These are phyloP conservation scores for Paraphoma sp. DNA, from an alignment of 2,329 filamentous ascomycete species.

Conservation along the genomic window DNA sequence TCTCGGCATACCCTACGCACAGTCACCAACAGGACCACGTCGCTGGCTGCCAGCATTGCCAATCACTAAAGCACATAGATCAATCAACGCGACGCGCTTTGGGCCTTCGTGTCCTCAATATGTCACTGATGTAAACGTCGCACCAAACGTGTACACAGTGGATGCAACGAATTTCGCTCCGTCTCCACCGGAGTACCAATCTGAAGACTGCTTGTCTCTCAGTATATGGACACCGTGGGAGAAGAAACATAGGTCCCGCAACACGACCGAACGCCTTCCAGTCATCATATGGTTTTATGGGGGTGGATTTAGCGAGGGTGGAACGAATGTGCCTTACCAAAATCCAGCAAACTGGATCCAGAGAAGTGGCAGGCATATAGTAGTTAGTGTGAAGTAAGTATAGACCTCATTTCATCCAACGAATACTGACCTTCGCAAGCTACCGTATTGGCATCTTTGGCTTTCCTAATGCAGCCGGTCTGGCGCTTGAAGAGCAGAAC, in stretches of 20 bases:
- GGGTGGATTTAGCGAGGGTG: slow-evolving; percentile 55
- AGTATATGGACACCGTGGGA: slow-evolving; percentile 54
- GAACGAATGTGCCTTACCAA: slow-evolving; percentile 52
- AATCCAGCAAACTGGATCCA: slow-evolving; percentile 35
- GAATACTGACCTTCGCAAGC: slow-evolving; percentile 5
- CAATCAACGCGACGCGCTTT: slow-evolving; percentile 36
- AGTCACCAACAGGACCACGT: slow-evolving; percentile 39
- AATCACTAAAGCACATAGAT: slow-evolving; percentile 20
- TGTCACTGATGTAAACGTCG: slow-evolving; percentile 10
- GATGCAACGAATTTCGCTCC: slow-evolving; percentile 35
- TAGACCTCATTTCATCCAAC: not conserved
- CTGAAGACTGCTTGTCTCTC: slow-evolving; percentile 57
- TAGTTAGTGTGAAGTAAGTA: slow-evolving; percentile 40
- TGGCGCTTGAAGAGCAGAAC: slow-evolving; percentile 41
- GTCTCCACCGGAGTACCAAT: slow-evolving; percentile 22
- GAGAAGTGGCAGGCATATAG: slow-evolving; percentile 45
- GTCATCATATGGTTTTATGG: slow-evolving; percentile 58
- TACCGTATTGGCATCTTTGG: slow-evolving; percentile 51
- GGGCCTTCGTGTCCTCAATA: slow-evolving; percentile 39
- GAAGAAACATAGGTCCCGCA: slow-evolving; percentile 12
- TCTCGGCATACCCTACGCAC: slow-evolving; percentile 48
- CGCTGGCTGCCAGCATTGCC: slow-evolving; percentile 42
- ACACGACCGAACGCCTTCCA: slow-evolving; percentile 37
- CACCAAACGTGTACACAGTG: slow-evolving; percentile 26
- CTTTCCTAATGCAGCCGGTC: slow-evolving; percentile 46